phyloP scores from a whole-genome alignment of 1,284 basidiomycete species.

The Microbotryomycetes sp. region DNA sequence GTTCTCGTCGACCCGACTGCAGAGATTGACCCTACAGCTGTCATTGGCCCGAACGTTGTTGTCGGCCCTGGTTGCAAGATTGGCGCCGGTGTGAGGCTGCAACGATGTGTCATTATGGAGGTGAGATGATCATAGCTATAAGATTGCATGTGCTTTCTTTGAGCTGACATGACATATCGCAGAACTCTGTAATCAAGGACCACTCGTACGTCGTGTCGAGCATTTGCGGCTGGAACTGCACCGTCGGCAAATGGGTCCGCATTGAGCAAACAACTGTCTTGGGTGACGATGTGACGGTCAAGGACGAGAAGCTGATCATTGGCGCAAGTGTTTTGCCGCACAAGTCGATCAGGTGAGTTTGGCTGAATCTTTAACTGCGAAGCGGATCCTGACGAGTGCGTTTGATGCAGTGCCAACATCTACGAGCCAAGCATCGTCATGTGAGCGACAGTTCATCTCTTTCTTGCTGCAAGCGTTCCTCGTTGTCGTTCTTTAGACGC shows the following conservation, averaged over 20 bases:
- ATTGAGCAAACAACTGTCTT: conserved; percentile 42
- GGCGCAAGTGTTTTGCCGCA: conserved; percentile 49
- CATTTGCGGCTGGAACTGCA: conserved; percentile 50
- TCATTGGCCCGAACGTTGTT: conserved; percentile 50
- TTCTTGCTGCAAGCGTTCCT: background rate
- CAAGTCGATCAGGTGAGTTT: conserved; percentile 39
- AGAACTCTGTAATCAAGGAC: conserved; percentile 45
- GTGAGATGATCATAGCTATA: background rate
- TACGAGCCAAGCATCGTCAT: conserved; percentile 1
- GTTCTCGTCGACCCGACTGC: conserved; percentile 39
- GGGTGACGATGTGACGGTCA: conserved; percentile 50
- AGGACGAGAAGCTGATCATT: conserved; percentile 42
- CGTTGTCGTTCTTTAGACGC: background rate
- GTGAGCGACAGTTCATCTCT: background rate
- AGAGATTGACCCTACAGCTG: conserved; percentile 45
- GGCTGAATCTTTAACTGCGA: conserved; percentile 9
- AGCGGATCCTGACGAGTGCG: no score
- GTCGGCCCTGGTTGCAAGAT: conserved; percentile 48
- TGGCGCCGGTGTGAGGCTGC: conserved; percentile 48
- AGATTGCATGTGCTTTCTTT: background rate
- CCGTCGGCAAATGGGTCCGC: conserved; percentile 48
- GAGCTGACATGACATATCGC: background rate
- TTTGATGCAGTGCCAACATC: background rate
- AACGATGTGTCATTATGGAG: conserved; percentile 49
- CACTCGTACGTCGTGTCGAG: conserved; percentile 49